Conservation (phyloP, 2,329 filamentous ascomycete genomes). For the Blastomyces parvus region DNA sequence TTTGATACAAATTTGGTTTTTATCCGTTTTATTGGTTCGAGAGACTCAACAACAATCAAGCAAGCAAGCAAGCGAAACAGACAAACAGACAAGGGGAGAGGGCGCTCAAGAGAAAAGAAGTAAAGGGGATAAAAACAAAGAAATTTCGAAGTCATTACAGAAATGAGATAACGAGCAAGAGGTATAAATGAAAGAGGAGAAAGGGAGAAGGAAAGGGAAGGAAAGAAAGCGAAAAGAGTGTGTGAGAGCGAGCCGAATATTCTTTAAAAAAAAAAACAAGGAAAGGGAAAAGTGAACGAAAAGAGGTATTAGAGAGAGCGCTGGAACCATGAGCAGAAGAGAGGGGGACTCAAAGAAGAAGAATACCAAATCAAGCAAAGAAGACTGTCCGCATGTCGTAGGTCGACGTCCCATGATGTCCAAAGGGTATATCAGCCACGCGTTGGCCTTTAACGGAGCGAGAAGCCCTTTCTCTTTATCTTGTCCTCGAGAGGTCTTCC, state of each 20-base stretch:
- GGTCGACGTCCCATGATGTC: conserved; percentile 1
- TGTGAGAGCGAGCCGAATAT: conserved; percentile 25
- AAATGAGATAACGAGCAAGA: conserved; percentile 5
- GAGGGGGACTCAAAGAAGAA: conserved; percentile 3
- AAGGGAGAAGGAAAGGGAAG: conserved; percentile 22
- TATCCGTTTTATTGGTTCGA: conserved; percentile 7
- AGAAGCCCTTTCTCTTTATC: conserved; percentile 98
- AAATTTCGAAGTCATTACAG: conserved; percentile 14
- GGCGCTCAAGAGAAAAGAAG: not conserved
- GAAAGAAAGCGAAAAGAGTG: conserved; percentile 22
- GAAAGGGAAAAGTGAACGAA: conserved; percentile 11
- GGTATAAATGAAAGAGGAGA: conserved; percentile 6
- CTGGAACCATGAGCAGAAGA: conserved; percentile 13
- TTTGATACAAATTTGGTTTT: conserved; percentile 20
- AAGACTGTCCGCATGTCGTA: conserved; percentile 4
- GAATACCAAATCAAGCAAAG: not conserved
- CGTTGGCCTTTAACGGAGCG: conserved; percentile 62
- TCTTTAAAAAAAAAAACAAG: not conserved
- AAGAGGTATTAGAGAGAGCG: conserved; percentile 19
- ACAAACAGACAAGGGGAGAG: not conserved
- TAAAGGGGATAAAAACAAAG: not conserved
- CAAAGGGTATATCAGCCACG: not conserved
- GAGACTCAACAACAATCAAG: conserved; percentile 3
- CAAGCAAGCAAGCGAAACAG: conserved; percentile 4
- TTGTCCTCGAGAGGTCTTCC: conserved; percentile 95